Evolutionary conservation across 75 land plant genomes (phyloP).

Genomic region (Picea glauca): DNA sequence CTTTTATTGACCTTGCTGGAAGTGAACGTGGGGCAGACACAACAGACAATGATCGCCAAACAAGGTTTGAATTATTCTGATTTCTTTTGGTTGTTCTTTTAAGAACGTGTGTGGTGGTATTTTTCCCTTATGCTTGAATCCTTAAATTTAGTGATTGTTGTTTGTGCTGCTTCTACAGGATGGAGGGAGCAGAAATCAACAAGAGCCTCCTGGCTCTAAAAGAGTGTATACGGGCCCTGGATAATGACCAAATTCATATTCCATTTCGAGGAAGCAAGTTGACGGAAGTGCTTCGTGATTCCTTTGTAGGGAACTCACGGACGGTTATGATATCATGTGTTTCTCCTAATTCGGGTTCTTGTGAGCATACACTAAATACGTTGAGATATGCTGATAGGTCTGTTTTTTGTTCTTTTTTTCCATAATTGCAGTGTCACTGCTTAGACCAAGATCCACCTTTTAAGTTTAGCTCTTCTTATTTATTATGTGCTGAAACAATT

Average conservation of each 20-base stretch:
- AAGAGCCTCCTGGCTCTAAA: slow-evolving; percentile 97
- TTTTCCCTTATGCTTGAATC: background rate
- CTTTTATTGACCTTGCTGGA: slow-evolving; percentile 99
- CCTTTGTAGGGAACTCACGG: slow-evolving; percentile 97
- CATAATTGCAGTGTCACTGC: too few species aligned
- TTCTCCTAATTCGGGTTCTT: slow-evolving; percentile 96
- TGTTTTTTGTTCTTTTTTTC: slow-evolving; percentile 7
- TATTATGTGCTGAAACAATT: background rate
- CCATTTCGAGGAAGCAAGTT: slow-evolving; percentile 99
- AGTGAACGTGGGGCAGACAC: slow-evolving; percentile 99
- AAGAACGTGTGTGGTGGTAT: background rate
- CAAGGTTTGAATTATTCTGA: slow-evolving; percentile 44
- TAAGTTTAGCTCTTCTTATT: background rate
- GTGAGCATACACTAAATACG: slow-evolving; percentile 99
- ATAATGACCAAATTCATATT: slow-evolving; percentile 97
- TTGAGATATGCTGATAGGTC: slow-evolving; percentile 99
- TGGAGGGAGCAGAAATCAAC: slow-evolving; percentile 99
- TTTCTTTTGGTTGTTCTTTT: background rate
- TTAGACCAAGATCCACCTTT: background rate
- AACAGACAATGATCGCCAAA: slow-evolving; percentile 98
- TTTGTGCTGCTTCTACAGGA: slow-evolving; percentile 35
- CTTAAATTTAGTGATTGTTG: background rate
- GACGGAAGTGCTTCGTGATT: slow-evolving; percentile 98
- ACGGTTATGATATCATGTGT: slow-evolving; percentile 99
- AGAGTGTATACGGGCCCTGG: slow-evolving; percentile 99